phyloP scores from a whole-genome alignment of 768 basidiomycete genomes.

The Trametes villosa region DNA sequence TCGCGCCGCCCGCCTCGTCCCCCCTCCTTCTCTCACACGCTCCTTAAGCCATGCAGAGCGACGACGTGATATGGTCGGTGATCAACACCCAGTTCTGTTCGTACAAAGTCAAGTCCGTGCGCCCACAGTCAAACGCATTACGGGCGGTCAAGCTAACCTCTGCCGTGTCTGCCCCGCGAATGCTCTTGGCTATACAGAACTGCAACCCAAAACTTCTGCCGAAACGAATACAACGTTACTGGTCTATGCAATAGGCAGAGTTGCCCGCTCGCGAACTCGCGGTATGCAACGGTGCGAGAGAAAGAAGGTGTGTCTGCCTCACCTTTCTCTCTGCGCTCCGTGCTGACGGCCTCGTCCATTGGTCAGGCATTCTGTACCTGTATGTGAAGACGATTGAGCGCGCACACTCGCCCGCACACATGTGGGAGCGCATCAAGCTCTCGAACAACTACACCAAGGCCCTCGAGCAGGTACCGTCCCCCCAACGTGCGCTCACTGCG shows the following conservation, averaged over 20 bases:
- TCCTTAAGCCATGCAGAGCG: constrained; percentile 69
- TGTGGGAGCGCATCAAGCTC: constrained; percentile 97
- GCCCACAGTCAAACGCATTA: background rate
- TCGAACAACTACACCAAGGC: constrained; percentile 96
- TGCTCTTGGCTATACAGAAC: constrained; percentile 56
- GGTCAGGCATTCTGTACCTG: constrained; percentile 80
- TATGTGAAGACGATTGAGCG: constrained; percentile 98
- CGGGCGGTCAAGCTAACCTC: constrained; percentile 5
- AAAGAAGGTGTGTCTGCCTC: constrained; percentile 68
- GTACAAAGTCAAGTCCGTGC: constrained; percentile 96
- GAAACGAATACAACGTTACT: constrained; percentile 98
- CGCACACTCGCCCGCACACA: constrained; percentile 92
- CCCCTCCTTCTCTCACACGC: background rate
- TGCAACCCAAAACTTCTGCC: constrained; percentile 94
- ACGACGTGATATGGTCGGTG: constrained; percentile 99
- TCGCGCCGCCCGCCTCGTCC: background rate
- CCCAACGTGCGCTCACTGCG: background rate
- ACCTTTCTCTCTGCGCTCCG: background rate
- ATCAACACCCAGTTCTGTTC: constrained; percentile 97
- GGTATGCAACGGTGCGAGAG: constrained; percentile 98
- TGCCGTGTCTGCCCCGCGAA: constrained; percentile 15
- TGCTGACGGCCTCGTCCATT: background rate
- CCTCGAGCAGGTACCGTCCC: constrained; percentile 77
- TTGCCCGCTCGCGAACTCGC: constrained; percentile 96
- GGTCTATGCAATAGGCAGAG: constrained; percentile 94